Evolutionary conservation across 129 eudicot species (phyloP).

Genomic region (Centaurea solstitialis): DNA sequence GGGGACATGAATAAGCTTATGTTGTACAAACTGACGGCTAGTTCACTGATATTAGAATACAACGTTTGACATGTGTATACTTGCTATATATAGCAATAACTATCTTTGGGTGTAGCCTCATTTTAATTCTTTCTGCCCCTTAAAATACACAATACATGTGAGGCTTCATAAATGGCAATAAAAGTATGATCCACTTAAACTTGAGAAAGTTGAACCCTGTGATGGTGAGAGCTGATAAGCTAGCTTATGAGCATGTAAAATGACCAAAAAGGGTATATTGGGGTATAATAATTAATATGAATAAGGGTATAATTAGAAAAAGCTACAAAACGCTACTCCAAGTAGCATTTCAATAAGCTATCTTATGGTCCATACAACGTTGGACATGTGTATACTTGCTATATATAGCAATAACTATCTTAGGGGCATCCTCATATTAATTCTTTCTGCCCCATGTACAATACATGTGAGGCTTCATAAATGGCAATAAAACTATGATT

Average conservation of each 20-base stretch:
- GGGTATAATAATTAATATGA: too few relatives aligned
- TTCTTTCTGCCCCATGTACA: not conserved
- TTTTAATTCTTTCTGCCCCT: not conserved
- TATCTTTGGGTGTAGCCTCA: not conserved
- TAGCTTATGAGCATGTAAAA: too few relatives aligned
- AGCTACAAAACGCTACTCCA: too few relatives aligned
- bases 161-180: not conserved
- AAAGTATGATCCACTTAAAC: not conserved
- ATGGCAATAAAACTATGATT: not conserved
- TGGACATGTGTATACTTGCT: not conserved
- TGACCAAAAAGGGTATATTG: too few relatives aligned
- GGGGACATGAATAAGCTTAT: constrained; percentile 2
- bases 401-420: not conserved
- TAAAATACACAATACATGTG: not conserved
- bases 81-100: constrained; percentile 9
- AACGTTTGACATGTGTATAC: not conserved
- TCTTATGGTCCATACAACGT: too few relatives aligned
- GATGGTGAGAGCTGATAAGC: too few relatives aligned
- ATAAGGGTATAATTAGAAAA: too few relatives aligned
- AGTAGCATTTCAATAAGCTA: too few relatives aligned
- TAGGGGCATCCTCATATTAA: not conserved
- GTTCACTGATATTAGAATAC: constrained; percentile 11
- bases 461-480: not conserved
- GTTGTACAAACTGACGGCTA: constrained; percentile 5
- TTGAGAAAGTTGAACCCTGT: not conserved